phyloP scores from a whole-genome alignment of 192 early-diverging fungal genomes.

The Spizellomyces punctatus region DNA sequence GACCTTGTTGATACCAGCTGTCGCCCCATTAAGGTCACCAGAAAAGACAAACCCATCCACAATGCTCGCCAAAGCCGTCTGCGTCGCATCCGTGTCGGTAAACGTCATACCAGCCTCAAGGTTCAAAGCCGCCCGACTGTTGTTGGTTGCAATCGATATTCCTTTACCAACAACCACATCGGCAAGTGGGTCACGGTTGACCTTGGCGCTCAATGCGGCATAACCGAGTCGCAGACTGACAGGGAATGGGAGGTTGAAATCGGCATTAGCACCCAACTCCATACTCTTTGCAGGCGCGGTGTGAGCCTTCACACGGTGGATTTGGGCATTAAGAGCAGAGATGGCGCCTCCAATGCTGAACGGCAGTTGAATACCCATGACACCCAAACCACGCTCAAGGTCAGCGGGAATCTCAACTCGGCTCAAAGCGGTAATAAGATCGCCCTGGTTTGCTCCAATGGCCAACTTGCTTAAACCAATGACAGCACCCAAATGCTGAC shows the following conservation, averaged over 20 bases:
- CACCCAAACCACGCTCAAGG: conserved; percentile 29
- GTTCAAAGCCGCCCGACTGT: conserved; percentile 12
- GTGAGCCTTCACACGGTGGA: conserved; percentile 21
- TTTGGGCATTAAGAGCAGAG: conserved; percentile 18
- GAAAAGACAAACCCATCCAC: conserved; percentile 20
- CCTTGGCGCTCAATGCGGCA: conserved; percentile 8
- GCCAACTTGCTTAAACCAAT: conserved; percentile 18
- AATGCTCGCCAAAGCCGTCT: conserved; percentile 17
- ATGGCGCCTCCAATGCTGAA: conserved; percentile 19
- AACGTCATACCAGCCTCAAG: conserved; percentile 20
- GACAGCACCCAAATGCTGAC: conserved; percentile 19
- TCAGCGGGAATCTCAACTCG: conserved; percentile 31
- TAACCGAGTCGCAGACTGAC: conserved; percentile 23
- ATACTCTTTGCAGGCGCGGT: conserved; percentile 21
- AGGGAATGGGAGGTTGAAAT: conserved; percentile 35
- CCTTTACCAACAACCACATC: conserved; percentile 17
- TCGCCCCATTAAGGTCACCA: conserved; percentile 12
- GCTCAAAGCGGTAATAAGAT: conserved; percentile 33
- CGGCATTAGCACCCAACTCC: conserved; percentile 16
- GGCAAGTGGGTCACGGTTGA: conserved; percentile 25
- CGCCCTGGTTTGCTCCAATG: conserved; percentile 17
- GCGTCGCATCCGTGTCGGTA: conserved; percentile 21
- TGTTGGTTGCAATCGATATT: conserved; percentile 8
- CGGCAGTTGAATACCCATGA: conserved; percentile 19
- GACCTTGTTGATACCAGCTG: conserved; percentile 21